A percentile compares a stretch with the other conserved stretches of the same genome.
Evolutionary conservation across 371 early-diverging fungal genomes (phyloP).

Genomic region (Blakeslea trispora): DNA sequence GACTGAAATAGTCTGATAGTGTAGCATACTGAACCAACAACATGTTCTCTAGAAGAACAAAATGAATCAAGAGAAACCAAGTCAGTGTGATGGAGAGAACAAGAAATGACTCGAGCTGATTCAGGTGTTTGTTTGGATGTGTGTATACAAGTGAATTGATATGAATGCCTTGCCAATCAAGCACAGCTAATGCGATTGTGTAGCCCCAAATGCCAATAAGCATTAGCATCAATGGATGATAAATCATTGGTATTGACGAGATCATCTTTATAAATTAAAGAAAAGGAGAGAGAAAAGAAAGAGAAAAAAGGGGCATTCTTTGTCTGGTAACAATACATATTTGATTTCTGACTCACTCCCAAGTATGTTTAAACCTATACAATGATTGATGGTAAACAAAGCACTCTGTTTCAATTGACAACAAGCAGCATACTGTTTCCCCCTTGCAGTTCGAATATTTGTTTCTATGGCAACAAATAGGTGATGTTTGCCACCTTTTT

Average conservation of each 20-base stretch:
- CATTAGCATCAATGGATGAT: slow-evolving; percentile 62
- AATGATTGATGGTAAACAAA: too few relatives aligned
- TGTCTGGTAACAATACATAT: too few relatives aligned
- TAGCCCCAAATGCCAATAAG: slow-evolving; percentile 75
- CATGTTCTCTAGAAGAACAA: neutral
- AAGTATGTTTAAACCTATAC: too few relatives aligned
- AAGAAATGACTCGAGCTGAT: neutral
- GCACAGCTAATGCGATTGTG: slow-evolving; percentile 64
- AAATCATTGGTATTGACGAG: slow-evolving; percentile 10
- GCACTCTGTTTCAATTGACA: too few relatives aligned
- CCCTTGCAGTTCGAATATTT: too few relatives aligned
- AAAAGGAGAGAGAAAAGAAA: neutral
- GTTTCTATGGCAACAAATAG: too few relatives aligned
- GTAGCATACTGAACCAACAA: neutral
- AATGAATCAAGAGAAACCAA: neutral
- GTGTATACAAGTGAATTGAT: slow-evolving; percentile 1
- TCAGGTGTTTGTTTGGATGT: neutral
- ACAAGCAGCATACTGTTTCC: too few relatives aligned
- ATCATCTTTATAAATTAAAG: slow-evolving; percentile 1
- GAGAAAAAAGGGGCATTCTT: too few relatives aligned
- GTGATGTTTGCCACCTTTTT: too few relatives aligned
- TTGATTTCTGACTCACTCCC: too few relatives aligned
- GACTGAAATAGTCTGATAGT: neutral
- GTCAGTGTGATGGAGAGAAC: neutral
- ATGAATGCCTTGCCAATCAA: slow-evolving; percentile 28